Evolutionary conservation across 164 flowering plant genomes (phyloP).

Genomic region (Aristolochia californica): DNA sequence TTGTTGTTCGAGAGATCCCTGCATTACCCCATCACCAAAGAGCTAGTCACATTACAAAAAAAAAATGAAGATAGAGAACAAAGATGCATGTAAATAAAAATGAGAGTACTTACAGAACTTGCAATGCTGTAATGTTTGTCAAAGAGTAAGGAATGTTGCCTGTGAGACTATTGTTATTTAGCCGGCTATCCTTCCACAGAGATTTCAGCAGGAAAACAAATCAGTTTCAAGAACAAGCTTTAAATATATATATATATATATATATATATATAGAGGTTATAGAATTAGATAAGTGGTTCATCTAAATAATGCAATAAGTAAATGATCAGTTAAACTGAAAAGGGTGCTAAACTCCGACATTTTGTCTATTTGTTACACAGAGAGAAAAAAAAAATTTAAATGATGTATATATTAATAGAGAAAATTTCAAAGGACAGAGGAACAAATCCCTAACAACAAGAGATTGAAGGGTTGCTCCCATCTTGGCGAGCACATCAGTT

Average conservation of each 20-base stretch:
- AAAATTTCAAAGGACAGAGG: no score
- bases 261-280: background rate
- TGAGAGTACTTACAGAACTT: conserved; percentile 47
- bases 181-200: conserved; percentile 53
- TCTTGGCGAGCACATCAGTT: no score
- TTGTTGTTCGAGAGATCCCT: conserved; percentile 64
- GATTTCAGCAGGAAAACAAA: conserved; percentile 9
- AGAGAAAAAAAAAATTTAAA: no score
- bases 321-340: no score
- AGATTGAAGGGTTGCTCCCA: no score
- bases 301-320: no score
- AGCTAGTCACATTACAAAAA: conserved; percentile 2
- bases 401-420: no score
- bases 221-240: conserved; percentile 8
- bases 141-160: conserved; percentile 48
- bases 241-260: no score
- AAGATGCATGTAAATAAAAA: background rate
- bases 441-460: no score
- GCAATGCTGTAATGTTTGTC: conserved; percentile 36
- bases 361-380: no score
- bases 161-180: conserved; percentile 53
- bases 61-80: background rate
- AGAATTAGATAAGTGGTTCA: background rate
- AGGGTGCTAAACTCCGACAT: no score
- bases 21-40: conserved; percentile 7